Percentiles rank a stretch among this genome's conserved stretches.
Evolutionary conservation across 129 eudicot species (phyloP).

Genomic region (Centrapalus pauciflorus): DNA sequence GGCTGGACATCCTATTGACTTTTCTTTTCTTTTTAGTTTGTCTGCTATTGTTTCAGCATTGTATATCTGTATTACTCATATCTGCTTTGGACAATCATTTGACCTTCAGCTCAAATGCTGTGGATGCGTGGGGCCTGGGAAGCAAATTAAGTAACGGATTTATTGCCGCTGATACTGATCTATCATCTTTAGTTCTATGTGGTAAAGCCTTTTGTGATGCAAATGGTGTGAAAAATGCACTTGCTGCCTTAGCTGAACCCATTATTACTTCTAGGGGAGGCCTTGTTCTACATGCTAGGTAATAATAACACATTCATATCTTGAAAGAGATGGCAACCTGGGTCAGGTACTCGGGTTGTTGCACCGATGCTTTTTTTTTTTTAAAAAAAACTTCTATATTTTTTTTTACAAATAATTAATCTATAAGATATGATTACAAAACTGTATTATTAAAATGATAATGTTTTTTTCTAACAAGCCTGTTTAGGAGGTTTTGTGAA

Average conservation of each 20-base stretch:
- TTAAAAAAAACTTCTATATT: too few species aligned
- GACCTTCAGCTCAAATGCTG: constrained; percentile 23
- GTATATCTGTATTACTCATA: neutral
- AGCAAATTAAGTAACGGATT: constrained; percentile 20
- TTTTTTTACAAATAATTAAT: too few species aligned
- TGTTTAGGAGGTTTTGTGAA: too few species aligned
- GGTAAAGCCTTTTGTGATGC: constrained; percentile 34
- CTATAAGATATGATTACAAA: too few species aligned
- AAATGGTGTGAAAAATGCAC: constrained; percentile 19
- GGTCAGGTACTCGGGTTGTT: too few species aligned
- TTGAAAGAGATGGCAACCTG: too few species aligned
- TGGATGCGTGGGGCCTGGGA: constrained; percentile 27
- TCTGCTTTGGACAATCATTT: neutral
- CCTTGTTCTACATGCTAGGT: constrained; percentile 33
- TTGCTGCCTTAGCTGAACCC: constrained; percentile 26
- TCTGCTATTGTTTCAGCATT: neutral
- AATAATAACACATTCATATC: neutral
- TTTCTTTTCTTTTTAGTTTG: neutral
- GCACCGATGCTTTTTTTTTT: too few species aligned
- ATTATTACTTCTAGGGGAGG: constrained; percentile 33
- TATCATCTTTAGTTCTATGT: constrained; percentile 26
- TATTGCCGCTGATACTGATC: constrained; percentile 32
- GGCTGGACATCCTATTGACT: neutral
- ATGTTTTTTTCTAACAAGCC: too few species aligned
- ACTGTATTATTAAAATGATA: too few species aligned